Evolutionary conservation across 345 rosid species (phyloP), one percentile per base, ranked within the genome.

Genomic region (Syzygium oleosum): DNA sequence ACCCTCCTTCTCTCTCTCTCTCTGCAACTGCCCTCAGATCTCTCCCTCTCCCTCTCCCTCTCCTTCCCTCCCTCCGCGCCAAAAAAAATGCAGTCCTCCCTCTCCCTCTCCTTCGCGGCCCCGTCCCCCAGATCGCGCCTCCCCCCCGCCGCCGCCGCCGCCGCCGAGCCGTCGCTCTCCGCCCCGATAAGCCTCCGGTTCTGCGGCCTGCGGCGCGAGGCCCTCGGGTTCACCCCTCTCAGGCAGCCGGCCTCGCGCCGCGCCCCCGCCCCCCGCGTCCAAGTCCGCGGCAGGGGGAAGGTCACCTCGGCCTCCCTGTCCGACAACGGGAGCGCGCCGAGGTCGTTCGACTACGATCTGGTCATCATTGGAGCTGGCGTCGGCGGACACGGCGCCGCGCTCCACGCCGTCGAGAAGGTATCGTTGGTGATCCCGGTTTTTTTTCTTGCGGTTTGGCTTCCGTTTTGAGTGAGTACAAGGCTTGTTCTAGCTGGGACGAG

Each of bases 311-410:
- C 98, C 89, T 90, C 95, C 21, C 58, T 88, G 7, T 86, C 88
- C 15, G 91, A 83, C 86, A 96, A 98, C 85, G 99, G 98, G 43
- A 93, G 92, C 87, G 90, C 96, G 6, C 91, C 95, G 1, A 93
- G 93, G 91, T 92, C 96, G 34, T 98, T 96, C 83, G 98, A 98
- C 88, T 98, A 98, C 88, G 99, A 96, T 91, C 90, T 98, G 92
- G 87, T 96, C 90, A 98, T 98, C 84, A 94, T 96, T 31, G 99
- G 99, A 51, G 99, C 99, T 59, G 99, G 99, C 80, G 99, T 98
- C 31, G 99, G 99, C 23, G 99, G 99, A 9, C 99, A 96, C 68
- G 99, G 99, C 53, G 98, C 99, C 85, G 99, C 98, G 4, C 94
- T 98, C 58, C 99, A 98, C 85, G 98, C 99, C 84, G 98, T 97